Evolutionary conservation across 371 early-diverging fungal genomes (phyloP).

Genomic region (Choanephora cucurbitarum): DNA sequence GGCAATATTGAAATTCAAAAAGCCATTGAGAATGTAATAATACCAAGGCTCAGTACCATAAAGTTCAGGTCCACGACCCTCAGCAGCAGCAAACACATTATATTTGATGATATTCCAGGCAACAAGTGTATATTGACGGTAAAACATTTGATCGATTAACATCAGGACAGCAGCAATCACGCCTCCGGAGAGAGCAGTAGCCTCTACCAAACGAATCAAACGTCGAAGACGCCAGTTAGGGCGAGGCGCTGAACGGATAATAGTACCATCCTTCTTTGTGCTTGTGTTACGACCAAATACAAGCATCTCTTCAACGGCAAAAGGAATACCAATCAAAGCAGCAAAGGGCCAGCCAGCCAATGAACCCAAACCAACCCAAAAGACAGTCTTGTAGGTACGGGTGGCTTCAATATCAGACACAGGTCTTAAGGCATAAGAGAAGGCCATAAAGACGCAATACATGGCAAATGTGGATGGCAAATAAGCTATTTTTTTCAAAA

Average conservation of each 20-base stretch:
- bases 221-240: conserved; percentile 49
- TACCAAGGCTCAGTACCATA: conserved; percentile 95
- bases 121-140: conserved; percentile 69
- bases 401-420: conserved; percentile 48
- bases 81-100: conserved; percentile 77
- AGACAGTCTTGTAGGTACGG: conserved; percentile 55
- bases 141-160: conserved; percentile 76
- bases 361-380: conserved; percentile 71
- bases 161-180: conserved; percentile 56
- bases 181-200: conserved; percentile 27
- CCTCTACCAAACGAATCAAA: conserved; percentile 41
- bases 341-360: conserved; percentile 92
- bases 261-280: conserved; percentile 28
- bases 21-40: conserved; percentile 85
- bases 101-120: conserved; percentile 89
- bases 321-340: conserved; percentile 76
- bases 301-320: conserved; percentile 73
- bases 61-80: conserved; percentile 76
- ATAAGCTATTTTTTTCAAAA: conserved; percentile 75
- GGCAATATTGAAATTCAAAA: conserved; percentile 86
- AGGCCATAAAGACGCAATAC: conserved; percentile 79
- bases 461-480: conserved; percentile 94
- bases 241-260: conserved; percentile 28
- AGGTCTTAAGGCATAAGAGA: conserved; percentile 61
- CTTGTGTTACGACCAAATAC: conserved; percentile 50